Conservation (phyloP, 441 rosid species). For the Rhodomyrtus psidioides region DNA sequence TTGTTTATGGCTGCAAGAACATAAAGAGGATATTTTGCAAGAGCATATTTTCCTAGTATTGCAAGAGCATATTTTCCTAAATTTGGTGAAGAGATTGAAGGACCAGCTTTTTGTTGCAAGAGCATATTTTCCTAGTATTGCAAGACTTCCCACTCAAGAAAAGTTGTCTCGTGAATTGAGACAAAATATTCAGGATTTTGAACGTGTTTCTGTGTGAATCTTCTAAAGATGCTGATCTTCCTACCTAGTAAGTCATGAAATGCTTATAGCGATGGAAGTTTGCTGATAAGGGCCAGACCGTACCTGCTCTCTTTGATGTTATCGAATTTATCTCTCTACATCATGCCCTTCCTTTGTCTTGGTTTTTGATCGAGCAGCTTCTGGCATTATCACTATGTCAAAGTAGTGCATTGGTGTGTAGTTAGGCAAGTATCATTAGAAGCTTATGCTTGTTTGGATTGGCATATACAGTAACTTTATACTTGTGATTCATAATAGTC, state of each 20-base stretch:
- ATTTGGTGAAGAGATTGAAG: slow-evolving; percentile 75
- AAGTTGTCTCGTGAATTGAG: slow-evolving; percentile 65
- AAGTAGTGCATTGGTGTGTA: neutral
- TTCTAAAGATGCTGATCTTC: slow-evolving; percentile 76
- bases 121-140: slow-evolving; percentile 90
- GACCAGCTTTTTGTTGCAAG: slow-evolving; percentile 90
- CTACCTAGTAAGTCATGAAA: slow-evolving; percentile 56
- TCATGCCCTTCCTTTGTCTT: neutral
- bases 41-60: too few relatives aligned
- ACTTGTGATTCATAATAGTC: neutral
- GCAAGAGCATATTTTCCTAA: too few relatives aligned
- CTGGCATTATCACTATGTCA: neutral
- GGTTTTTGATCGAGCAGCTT: neutral
- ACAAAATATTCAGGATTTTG: slow-evolving; percentile 90
- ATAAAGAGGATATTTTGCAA: slow-evolving; percentile 62
- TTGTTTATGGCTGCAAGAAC: slow-evolving; percentile 81
- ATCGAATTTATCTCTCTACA: neutral
- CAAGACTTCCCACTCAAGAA: slow-evolving; percentile 72
- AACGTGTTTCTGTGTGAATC: slow-evolving; percentile 79
- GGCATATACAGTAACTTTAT: neutral
- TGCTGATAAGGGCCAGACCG: neutral
- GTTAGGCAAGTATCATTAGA: neutral
- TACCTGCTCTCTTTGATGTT: neutral
- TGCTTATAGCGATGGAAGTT: neutral
- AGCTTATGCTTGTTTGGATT: neutral